These are phyloP conservation scores for Pleurotus ostreatus DNA, from an alignment of 768 basidiomycete species.

Conservation along the genomic window DNA sequence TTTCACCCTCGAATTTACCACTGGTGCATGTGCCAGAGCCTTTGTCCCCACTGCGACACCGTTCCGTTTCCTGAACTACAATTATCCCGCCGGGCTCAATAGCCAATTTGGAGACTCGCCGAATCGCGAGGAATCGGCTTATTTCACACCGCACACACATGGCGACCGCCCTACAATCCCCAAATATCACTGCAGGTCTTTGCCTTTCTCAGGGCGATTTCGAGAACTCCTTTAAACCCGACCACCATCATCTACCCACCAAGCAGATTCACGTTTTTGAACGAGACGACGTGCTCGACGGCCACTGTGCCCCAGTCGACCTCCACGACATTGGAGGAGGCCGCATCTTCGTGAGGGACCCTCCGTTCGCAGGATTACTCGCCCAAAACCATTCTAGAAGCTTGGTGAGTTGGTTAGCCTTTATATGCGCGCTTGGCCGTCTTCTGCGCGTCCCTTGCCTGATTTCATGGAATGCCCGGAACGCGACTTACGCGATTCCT, in stretches of 20 bases:
- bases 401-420: neutral
- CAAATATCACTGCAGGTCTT: constrained; percentile 2
- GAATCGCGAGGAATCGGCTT: constrained; percentile 2
- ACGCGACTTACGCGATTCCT: neutral
- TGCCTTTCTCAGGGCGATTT: constrained; percentile 5
- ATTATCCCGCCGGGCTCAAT: constrained; percentile 3
- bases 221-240: neutral
- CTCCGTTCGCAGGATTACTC: neutral
- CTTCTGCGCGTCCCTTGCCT: neutral
- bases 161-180: constrained; percentile 3
- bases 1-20: constrained; percentile 1
- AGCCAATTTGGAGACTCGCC: constrained; percentile 4
- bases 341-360: constrained; percentile 3
- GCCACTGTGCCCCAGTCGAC: neutral
- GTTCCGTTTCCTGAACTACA: constrained; percentile 4
- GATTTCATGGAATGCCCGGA: neutral
- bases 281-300: neutral
- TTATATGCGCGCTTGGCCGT: neutral
- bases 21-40: constrained; percentile 3
- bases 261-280: neutral
- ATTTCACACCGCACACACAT: constrained; percentile 6
- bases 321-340: neutral
- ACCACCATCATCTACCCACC: neutral
- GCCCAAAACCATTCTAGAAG: no score
- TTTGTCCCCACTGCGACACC: constrained; percentile 1